Conservation (phyloP, 163 green algal species). For the Scenedesmus sp. region DNA sequence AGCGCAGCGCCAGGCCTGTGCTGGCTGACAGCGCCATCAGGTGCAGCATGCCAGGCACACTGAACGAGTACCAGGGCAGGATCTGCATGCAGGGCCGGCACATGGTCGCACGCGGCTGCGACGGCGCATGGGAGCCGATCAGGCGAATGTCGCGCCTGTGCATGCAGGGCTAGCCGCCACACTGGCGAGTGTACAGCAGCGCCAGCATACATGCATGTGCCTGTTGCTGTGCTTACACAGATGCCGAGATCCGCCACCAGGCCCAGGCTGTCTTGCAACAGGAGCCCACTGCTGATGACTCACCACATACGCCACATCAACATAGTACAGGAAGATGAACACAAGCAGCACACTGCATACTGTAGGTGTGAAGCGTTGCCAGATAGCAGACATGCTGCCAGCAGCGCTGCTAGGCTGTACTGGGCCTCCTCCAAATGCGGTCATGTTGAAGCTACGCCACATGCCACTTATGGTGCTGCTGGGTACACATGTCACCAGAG, state of each 20-base stretch:
- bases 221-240: no score
- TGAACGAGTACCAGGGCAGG: slow-evolving; percentile 78
- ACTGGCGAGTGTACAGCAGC: no score
- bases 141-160: not conserved
- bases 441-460: not conserved
- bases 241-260: no score
- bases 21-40: slow-evolving; percentile 65
- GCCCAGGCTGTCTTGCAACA: not conserved
- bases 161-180: no score
- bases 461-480: not conserved
- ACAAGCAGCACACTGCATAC: slow-evolving; percentile 61
- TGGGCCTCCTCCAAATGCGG: not conserved
- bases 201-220: not conserved
- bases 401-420: not conserved
- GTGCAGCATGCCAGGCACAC: slow-evolving; percentile 74
- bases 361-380: slow-evolving; percentile 53
- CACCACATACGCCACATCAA: slow-evolving; percentile 72
- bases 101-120: not conserved
- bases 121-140: not conserved
- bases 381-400: not conserved
- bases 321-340: slow-evolving; percentile 71
- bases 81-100: slow-evolving; percentile 63
- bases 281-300: not conserved
- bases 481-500: not conserved
- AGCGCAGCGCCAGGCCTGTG: slow-evolving; percentile 65